Percentiles rank a stretch among this genome's conserved stretches.
These are phyloP conservation scores for Brassica nigra DNA, from an alignment of 345 rosid species.

Conservation along the genomic window DNA sequence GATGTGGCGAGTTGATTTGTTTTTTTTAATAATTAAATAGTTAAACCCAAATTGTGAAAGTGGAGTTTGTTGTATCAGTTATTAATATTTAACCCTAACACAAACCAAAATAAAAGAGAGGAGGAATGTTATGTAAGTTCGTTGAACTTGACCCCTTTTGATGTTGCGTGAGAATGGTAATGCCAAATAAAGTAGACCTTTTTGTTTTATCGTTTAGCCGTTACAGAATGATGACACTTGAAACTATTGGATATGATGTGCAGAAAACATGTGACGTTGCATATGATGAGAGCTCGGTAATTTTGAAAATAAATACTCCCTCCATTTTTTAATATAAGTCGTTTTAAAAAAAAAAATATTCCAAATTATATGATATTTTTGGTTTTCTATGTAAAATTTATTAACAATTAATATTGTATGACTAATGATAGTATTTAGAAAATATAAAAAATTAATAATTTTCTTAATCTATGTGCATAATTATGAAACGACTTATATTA, in stretches of 20 bases:
- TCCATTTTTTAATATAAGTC: no score
- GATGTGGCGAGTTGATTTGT: background rate
- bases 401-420: no score
- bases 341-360: no score
- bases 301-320: background rate
- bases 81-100: background rate
- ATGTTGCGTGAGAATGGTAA: slow-evolving; percentile 32
- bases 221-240: slow-evolving; percentile 11
- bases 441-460: no score
- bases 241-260: slow-evolving; percentile 15
- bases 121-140: slow-evolving; percentile 23
- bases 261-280: slow-evolving; percentile 1
- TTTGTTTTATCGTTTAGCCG: slow-evolving; percentile 13
- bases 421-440: no score
- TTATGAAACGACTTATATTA: no score
- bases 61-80: background rate
- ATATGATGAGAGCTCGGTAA: background rate
- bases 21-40: background rate
- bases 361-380: no score
- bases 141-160: slow-evolving; percentile 23
- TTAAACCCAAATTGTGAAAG: background rate
- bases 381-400: no score
- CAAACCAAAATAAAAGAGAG: slow-evolving; percentile 8
- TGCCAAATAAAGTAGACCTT: background rate
- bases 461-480: no score